Percentiles rank a stretch among this genome's conserved stretches.
Conservation (phyloP, 75 land plant species). For the Picea glauca region DNA sequence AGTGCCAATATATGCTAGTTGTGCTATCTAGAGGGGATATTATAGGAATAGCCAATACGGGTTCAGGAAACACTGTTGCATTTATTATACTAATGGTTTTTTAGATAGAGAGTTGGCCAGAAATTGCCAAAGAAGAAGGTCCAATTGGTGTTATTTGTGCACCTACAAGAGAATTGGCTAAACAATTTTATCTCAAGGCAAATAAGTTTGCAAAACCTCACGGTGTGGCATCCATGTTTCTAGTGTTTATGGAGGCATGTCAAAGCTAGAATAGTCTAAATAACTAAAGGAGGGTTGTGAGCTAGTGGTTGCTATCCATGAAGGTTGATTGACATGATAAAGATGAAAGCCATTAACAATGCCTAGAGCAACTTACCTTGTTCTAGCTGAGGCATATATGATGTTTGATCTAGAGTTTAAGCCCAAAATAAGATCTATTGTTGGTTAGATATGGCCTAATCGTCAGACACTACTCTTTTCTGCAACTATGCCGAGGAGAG, state of each 20-base stretch:
- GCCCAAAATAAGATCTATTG: conserved; percentile 95
- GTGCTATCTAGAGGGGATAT: conserved; percentile 89
- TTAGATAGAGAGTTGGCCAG: conserved; percentile 95
- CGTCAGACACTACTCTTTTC: conserved; percentile 96
- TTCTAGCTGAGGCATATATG: conserved; percentile 96
- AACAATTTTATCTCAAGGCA: conserved; percentile 80
- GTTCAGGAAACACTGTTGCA: conserved; percentile 97
- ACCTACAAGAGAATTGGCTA: conserved; percentile 95
- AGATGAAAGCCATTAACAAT: conserved; percentile 94
- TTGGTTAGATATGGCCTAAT: conserved; percentile 97
- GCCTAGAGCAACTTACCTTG: conserved; percentile 82
- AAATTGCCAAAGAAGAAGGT: conserved; percentile 89
- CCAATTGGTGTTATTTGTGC: conserved; percentile 96
- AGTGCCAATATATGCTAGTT: conserved; percentile 84
- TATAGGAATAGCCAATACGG: conserved; percentile 98
- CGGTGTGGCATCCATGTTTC: conserved; percentile 66
- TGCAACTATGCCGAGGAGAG: conserved; percentile 96
- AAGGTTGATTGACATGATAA: conserved; percentile 89
- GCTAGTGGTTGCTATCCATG: conserved; percentile 94
- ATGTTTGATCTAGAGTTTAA: conserved; percentile 99
- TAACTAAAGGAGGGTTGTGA: conserved; percentile 98
- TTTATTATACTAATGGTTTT: conserved; percentile 98
- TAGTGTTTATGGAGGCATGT: conserved; percentile 97
- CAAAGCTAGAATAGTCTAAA: conserved; percentile 92
- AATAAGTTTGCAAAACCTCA: conserved; percentile 87